Evolutionary conservation across 257 asterid genomes (phyloP), one percentile per base, ranked within the genome.

Genomic region (Solanum rostratum): DNA sequence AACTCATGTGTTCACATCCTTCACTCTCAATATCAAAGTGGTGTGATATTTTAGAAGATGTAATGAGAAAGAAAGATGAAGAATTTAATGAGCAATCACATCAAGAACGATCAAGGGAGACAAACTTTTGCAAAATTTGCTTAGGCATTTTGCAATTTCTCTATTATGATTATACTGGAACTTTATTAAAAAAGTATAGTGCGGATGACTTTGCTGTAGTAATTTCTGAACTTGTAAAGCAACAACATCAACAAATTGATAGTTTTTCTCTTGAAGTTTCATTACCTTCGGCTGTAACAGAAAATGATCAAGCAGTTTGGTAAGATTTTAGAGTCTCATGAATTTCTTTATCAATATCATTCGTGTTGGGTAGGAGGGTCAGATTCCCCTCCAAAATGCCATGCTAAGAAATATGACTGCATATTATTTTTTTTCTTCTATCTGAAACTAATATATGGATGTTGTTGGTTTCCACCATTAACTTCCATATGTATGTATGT

Each of bases 191-290:
- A 88, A 92, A 92, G 89, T 90, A 86, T 82, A 87, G 86, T 57
- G 92, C 95, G 43, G 27, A 60, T 59, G 93, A 88, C 78, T 91
- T 94, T 92, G 91, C 95, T 84, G 79, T 84, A 53, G 88, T 79
- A 12, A 86, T 94, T 80, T 89, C 87, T 18, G 93, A 93, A 83
- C 87, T 30, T 85, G 88, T 93, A 33, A 93, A 88, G 92, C 88
- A 87, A 86, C 94, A 90, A 82, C 89, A 91, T 50, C 88, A 90
- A 69, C 90, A 90, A 70, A 81, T 88, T 81, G 91, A 91, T 62
- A 86, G 90, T 85, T 96, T 93, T 88, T 90, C 92, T 86, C 93
- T 96, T 66, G 98, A 93, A 86, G 92, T 93, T 76, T 92, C 98
- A 4, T 49, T 94, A 49, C 99, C 99, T n/a, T 90, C 88, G 29